Evolutionary conservation across 2,329 filamentous ascomycete genomes (phyloP).

Genomic region (Erysiphe pulchra): DNA sequence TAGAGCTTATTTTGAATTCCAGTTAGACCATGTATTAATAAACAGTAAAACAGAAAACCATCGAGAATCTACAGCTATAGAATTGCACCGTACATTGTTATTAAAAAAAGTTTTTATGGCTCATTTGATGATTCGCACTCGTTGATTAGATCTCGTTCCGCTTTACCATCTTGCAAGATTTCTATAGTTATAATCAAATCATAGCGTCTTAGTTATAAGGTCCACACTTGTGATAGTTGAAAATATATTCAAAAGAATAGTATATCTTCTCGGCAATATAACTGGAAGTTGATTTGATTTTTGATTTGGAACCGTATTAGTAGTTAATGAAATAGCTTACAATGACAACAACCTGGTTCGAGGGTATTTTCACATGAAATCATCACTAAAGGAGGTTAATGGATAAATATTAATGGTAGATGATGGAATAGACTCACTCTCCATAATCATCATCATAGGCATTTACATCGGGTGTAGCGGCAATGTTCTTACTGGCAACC

Average conservation of each 20-base stretch:
- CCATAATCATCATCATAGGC: conserved; percentile 67
- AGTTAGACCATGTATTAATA: no score
- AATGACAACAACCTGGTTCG: background rate
- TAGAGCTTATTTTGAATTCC: no score
- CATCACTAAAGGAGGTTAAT: conserved; percentile 24
- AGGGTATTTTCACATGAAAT: conserved; percentile 37
- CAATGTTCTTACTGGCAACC: conserved; percentile 31
- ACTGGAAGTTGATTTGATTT: background rate
- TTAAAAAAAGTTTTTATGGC: no score
- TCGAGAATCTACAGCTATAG: no score
- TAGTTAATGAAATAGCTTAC: background rate
- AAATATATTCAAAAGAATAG: background rate
- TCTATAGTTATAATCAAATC: background rate
- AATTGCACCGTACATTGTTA: no score
- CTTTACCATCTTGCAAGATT: no score
- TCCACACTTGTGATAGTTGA: background rate
- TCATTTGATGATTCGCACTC: no score
- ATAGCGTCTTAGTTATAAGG: background rate
- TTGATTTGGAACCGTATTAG: background rate
- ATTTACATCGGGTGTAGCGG: conserved; percentile 40
- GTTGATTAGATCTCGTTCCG: no score
- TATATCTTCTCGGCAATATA: background rate
- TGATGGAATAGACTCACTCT: conserved; percentile 35
- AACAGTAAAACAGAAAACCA: no score
- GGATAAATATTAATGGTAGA: background rate